Evolutionary conservation across 257 asterid species (phyloP), one percentile per base, ranked within the genome.

Genomic region (Oldenlandia corymbosa): DNA sequence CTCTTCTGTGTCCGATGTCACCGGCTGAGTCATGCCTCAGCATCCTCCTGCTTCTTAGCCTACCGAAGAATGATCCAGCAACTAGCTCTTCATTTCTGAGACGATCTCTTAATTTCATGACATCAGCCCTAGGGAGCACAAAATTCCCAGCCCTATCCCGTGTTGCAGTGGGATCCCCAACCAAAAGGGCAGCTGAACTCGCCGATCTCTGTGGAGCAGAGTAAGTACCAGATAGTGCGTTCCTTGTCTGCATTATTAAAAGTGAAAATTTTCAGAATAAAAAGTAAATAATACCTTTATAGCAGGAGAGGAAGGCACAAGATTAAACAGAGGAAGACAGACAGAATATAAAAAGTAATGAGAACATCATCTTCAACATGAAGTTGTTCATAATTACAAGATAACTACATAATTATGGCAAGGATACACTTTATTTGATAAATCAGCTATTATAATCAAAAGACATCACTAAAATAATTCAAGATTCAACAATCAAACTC

Each of bases 141-240:
- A 87, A 93, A 79, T 90, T 93, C 65, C 99, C 99, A 39, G 86
- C 95, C 80, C 94, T 85, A 74, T 93, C 99, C 67, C 97, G 85
- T 31, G 88, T 80, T 71, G 82, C 80, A 39, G 91, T 83, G 66
- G 99, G 99, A 75, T 93, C 99, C 70, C 99, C 99, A 78, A 93
- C 96, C 82, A 93, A 83, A 65, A 93, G 99, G 28, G 97, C 95
- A 56, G 99, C 96, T 64, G 99, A 93, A 73, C 96, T 93, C 61
- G 96, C 95, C 9, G 99, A 93, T 71, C 97, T 87, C 85, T 93
- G 99, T 67, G 99, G 99, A 57, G 97, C 99, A 7, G 99, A 93
- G 81, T 93, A 93, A 50, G 99, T 93, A 60, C 99, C 99, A 51
- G 99, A 86, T 70, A 93, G 73, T 62, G 99, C 95, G 70, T 93